Conservation (phyloP, 345 rosid species). For the Euphorbia pulcherrima region DNA sequence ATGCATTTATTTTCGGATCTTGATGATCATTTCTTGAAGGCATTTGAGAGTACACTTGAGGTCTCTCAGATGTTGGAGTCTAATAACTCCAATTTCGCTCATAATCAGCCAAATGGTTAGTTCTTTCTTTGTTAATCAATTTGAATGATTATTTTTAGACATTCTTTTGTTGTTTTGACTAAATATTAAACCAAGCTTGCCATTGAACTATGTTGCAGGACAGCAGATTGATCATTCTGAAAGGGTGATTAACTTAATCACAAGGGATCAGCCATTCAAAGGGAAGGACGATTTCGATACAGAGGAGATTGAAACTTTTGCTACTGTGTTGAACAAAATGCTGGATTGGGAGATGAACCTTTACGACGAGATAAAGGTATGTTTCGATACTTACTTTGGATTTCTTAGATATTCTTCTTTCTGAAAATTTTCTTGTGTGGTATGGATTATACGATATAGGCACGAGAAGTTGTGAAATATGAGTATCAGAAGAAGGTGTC, state of each 20-base stretch:
- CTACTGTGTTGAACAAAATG: conserved; percentile 91
- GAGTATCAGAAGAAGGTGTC: conserved; percentile 86
- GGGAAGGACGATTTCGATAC: conserved; percentile 72
- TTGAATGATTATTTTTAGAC: background rate
- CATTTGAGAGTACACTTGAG: conserved; percentile 83
- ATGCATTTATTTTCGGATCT: conserved; percentile 55
- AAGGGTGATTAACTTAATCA: conserved; percentile 89
- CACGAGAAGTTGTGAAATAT: conserved; percentile 80
- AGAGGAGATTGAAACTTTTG: conserved; percentile 84
- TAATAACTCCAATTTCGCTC: conserved; percentile 96
- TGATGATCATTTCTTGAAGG: conserved; percentile 86
- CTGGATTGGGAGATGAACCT: conserved; percentile 98
- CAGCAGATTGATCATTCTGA: conserved; percentile 92
- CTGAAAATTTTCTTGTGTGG: conserved; percentile 22
- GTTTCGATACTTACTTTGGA: conserved; percentile 7
- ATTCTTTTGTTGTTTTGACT: background rate
- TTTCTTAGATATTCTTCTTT: background rate
- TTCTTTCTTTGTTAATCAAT: background rate
- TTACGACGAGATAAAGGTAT: conserved; percentile 94
- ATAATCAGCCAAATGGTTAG: conserved; percentile 57
- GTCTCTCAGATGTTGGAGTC: conserved; percentile 94
- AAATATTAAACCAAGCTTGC: too few relatives aligned
- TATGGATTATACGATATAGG: conserved; percentile 44
- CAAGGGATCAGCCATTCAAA: conserved; percentile 85
- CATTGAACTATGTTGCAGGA: conserved; percentile 1